Evolutionary conservation across 148 eudicot species (phyloP).

Genomic region (Cornus kousa): DNA sequence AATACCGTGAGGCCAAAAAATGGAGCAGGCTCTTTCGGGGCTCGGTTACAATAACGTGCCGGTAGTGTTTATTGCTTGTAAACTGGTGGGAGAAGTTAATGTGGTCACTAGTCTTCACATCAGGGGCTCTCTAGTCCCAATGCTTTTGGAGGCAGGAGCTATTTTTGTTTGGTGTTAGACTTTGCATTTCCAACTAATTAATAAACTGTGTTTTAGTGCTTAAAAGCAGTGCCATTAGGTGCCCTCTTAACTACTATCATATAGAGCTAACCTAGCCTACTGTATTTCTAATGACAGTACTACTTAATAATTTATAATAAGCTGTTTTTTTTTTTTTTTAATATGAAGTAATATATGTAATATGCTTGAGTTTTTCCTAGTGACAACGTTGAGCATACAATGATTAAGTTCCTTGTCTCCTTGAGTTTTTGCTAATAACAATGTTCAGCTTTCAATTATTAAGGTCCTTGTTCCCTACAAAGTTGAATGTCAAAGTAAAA

Average conservation of each 20-base stretch:
- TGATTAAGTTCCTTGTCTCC: too few species aligned
- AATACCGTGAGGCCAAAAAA: conserved; percentile 24
- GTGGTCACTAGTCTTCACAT: conserved; percentile 47
- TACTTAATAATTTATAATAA: too few species aligned
- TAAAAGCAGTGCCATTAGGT: neutral
- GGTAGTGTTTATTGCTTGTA: conserved; percentile 47
- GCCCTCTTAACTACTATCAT: neutral
- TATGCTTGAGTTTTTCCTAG: too few species aligned
- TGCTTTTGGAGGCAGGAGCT: conserved; percentile 48
- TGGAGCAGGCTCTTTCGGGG: conserved; percentile 32
- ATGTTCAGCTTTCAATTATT: too few species aligned
- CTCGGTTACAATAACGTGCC: conserved; percentile 43
- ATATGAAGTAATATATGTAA: too few species aligned
- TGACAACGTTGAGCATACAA: too few species aligned
- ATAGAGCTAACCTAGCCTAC: neutral
- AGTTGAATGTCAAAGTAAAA: too few species aligned
- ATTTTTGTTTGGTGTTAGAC: conserved; percentile 13
- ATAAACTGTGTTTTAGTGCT: conserved; percentile 3
- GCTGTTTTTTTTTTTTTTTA: too few species aligned
- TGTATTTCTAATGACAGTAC: too few species aligned
- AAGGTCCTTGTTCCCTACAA: too few species aligned
- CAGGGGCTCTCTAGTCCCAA: conserved; percentile 22
- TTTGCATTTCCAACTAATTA: neutral
- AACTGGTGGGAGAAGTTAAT: conserved; percentile 36
- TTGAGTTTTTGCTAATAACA: too few species aligned